Evolutionary conservation across 2,329 filamentous ascomycete species (phyloP), one percentile per base, ranked within the genome.

Genomic region (Chalara sp.): DNA sequence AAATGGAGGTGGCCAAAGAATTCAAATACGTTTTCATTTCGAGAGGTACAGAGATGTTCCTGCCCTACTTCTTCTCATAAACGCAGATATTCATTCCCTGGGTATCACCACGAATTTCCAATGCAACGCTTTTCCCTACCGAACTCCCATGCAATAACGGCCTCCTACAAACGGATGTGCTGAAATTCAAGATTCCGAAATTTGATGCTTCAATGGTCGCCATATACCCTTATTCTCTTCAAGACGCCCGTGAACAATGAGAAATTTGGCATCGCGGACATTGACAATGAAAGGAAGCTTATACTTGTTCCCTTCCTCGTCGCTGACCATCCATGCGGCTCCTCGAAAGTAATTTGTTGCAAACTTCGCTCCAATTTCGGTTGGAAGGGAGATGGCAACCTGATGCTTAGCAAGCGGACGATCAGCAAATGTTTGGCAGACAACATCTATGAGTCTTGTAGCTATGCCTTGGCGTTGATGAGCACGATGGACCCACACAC

Each of bases 331-430:
- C 37, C 11, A 12, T 12, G 35, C 31, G 13, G 45, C 43, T n/a
- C 39, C 43, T 10, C 30, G 12, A 11, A 46, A 84, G 53, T 73
- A 75, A 58, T 75, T 51, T 32, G 44, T 70, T 6, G 81, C 80
- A 56, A 86, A 67, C 41, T 67, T 68, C 11, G 73, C 75, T 37
- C 83, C 83, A 59, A 75, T 78, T 57, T 78, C 76, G 0, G 83
- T 86, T n/a, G 81, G 81, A 59, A 83, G 80, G 58, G 80, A 83
- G 66, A 86, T 84, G 3, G 81, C 81, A 39, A 84, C 70, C 60
- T 74, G 65, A 8, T 72, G 69, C 62, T 79, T 81, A 13, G 73
- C 68, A 45, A 83, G 70, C 39, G 72, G 72, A 65, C 79, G 69
- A 2, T 76, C 75, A 48, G 80, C 70, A 59, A 81, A 81, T 58